Base-by-base conservation (phyloP, 2,329 filamentous ascomycete species). In the Plenodomus lindquistii region DNA sequence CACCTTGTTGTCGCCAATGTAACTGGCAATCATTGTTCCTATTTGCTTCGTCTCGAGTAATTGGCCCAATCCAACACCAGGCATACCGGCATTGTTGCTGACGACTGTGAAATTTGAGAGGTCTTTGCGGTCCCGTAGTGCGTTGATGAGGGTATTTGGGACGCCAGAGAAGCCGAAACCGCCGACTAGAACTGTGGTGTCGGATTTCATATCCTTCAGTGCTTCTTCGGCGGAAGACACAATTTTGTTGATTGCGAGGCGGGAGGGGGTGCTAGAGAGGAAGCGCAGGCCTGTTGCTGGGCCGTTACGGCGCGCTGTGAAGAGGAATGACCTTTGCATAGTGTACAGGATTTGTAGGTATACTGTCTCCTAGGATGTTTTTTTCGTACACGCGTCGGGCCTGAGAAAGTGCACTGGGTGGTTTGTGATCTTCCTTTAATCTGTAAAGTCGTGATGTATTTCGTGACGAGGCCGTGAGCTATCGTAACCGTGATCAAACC, bases 11-110 rank as follows among this genome's bases (percentile, higher is more conserved):
- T 86, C 85, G 8, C 89, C 89, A 10, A 93, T 80, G 55, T 88
- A 92, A 4, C 86, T 89, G 18, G 89, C 78, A 51, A 91, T 85
- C 68, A 92, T 82, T 48, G 87, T 84, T 52, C 83, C 79, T 34
- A 93, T 78, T 62, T 91, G 88, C 11, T 87, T 87, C 0, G 84
- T 82, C 45, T 84, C 80, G 0, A 87, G 82, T 22, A 92, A 79
- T 8, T 84, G 81, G 1, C 87, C 84, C 15, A 93, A 75, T 1
- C 89, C 89, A 4, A 85, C 83, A 21, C 85, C 83, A 34, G 87
- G 84, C 22, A 85, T 79, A 20, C 89, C 89, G 7, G 88, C 88
- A 66, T 93, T 93, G 67, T 93, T 93, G 42, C 88, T 91, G 2
- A 92, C 86, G 17, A 87, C 88, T 1, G 87, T 91, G 22, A 93